Evolutionary conservation across 2,329 filamentous ascomycete species (phyloP).

Genomic region (Fusarium euwallaceae): DNA sequence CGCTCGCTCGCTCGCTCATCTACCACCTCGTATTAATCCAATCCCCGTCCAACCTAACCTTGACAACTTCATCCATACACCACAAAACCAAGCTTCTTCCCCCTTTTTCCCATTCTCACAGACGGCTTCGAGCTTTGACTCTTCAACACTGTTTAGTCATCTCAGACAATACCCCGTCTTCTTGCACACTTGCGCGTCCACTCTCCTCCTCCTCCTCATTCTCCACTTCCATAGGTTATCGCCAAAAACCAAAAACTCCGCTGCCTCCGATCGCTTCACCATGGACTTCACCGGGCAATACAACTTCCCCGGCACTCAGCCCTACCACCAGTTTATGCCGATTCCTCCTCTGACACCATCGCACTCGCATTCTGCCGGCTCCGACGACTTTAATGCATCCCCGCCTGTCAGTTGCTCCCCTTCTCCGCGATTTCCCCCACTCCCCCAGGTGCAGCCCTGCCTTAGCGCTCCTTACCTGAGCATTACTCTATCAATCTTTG

Average conservation of each 20-base stretch:
- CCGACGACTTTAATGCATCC: constrained; percentile 69
- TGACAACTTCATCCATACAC: constrained; percentile 20
- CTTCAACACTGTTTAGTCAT: constrained; percentile 9
- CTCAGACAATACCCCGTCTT: background rate
- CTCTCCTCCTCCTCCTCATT: constrained; percentile 19
- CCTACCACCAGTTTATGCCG: constrained; percentile 67
- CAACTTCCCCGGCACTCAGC: constrained; percentile 62
- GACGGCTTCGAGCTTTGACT: constrained; percentile 16
- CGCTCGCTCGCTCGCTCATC: constrained; percentile 2
- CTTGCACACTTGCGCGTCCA: constrained; percentile 3
- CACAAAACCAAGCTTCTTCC: background rate
- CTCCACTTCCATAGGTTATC: constrained; percentile 16
- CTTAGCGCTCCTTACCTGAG: constrained; percentile 52
- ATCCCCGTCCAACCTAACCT: constrained; percentile 19
- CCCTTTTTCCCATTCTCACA: background rate
- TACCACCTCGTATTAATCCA: constrained; percentile 22
- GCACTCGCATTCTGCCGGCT: constrained; percentile 66
- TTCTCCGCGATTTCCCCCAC: constrained; percentile 46
- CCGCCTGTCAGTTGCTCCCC: constrained; percentile 63
- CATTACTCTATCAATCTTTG: constrained; percentile 50
- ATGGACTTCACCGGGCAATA: constrained; percentile 68
- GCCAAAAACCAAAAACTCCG: constrained; percentile 8
- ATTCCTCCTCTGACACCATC: constrained; percentile 68
- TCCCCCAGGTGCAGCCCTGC: constrained; percentile 44
- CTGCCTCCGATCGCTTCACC: constrained; percentile 19